Evolutionary conservation across 257 asterid species (phyloP).

Genomic region (Echium plantagineum): DNA sequence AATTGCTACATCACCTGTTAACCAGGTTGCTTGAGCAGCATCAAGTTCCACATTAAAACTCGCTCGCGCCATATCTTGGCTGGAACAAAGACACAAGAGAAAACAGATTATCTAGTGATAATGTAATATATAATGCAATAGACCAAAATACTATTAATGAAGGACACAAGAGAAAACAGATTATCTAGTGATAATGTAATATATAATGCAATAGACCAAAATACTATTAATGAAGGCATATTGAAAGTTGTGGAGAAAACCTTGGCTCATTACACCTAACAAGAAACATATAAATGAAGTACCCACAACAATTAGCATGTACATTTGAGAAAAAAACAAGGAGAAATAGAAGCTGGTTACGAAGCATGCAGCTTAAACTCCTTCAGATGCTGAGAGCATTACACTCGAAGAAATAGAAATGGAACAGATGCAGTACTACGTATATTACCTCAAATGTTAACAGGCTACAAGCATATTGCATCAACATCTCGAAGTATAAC

Average conservation of each 20-base stretch:
- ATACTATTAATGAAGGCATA: background rate
- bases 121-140: background rate
- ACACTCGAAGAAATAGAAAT: background rate
- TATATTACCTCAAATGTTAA: background rate
- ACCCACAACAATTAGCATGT: background rate
- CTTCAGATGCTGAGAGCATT: background rate
- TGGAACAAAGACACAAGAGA: slow-evolving; percentile 18
- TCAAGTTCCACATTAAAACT: slow-evolving; percentile 79
- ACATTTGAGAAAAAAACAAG: too few species aligned
- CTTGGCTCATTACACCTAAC: background rate
- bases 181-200: background rate
- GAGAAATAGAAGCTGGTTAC: background rate
- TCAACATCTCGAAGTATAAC: background rate
- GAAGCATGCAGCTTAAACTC: background rate
- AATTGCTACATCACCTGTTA: slow-evolving; percentile 85
- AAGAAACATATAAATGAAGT: background rate
- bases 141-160: background rate
- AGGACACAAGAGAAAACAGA: background rate
- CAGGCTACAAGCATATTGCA: background rate
- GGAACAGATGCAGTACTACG: background rate
- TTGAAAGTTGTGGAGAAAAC: background rate
- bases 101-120: background rate
- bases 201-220: background rate
- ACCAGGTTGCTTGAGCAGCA: slow-evolving; percentile 88
- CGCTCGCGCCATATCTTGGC: slow-evolving; percentile 79